Base-by-base conservation (phyloP, 345 rosid genomes). In the Corchorus olitorius region DNA sequence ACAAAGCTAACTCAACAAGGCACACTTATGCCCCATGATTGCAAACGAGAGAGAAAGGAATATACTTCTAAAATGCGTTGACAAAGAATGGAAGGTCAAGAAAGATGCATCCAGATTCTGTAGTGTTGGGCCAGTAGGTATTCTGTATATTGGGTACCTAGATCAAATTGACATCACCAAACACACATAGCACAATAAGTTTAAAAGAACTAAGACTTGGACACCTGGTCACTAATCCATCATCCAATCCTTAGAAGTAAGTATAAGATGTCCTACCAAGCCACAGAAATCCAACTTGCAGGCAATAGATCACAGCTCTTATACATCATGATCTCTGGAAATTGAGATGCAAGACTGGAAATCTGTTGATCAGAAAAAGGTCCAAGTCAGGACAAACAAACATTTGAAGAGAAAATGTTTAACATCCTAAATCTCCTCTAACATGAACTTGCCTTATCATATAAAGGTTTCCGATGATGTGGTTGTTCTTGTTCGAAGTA, bases 111-210 rank as follows among this genome's bases (percentile, higher is more conserved):
- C 97, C 60, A 92, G 81, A 82, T 88, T 89, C 81, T 90, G 94
- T 76, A 92, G 81, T 0, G 94, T 85, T 46, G 83, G 89, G 35
- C 98, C 98, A 22, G 82, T 76, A 34, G 93, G 98, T 87, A 92
- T 94, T 80, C 98, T 87, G 77, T 94, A 94, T 66, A 90, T 94
- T 41, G 97, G 98, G 74, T 92, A 91, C 97, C 97, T 93, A 83
- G 33, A 82, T 41, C 77, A 72, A 66, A 55, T 73, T 55, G 53
- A 52, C 13, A n/a, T 53, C 37, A 70, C 62, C 33, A 70, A 14
- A 77, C 16, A 77, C 59, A 70, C 43, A 70, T 56, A 46, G 16
- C 61, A 68, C 22, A 54, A 62, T 50, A 55, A 61, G 45, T 58
- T 17, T 34, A 75, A 58, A 20, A 6, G n/a, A 78, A 19, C 35